Evolutionary conservation across 2,329 filamentous ascomycete species (phyloP).

Genomic region (Microdochium nivale): DNA sequence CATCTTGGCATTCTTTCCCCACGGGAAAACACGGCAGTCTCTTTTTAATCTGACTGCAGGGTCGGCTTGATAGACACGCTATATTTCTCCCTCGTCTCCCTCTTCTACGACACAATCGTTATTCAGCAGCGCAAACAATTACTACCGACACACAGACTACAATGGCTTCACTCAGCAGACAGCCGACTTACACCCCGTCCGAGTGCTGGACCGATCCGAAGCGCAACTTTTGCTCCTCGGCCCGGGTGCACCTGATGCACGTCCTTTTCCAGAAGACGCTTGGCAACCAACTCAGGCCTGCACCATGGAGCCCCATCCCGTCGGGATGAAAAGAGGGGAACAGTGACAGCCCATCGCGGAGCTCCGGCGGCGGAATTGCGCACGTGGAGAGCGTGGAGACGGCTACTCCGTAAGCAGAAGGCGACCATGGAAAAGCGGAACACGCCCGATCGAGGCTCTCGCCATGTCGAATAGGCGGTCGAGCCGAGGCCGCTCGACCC

Average conservation of each 20-base stretch:
- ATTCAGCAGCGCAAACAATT: too few relatives aligned
- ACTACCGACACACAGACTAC: too few relatives aligned
- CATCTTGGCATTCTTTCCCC: too few relatives aligned
- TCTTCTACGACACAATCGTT: too few relatives aligned
- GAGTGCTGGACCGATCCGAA: slow-evolving; percentile 11
- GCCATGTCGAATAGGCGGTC: too few relatives aligned
- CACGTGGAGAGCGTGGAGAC: background rate
- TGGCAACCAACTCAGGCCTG: slow-evolving; percentile 7
- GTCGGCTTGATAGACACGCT: too few relatives aligned
- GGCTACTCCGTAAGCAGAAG: background rate
- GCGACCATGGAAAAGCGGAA: background rate
- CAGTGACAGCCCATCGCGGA: background rate
- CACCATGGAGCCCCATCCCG: slow-evolving; percentile 4
- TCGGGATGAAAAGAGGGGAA: background rate
- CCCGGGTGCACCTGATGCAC: slow-evolving; percentile 17
- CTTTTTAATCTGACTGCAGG: too few relatives aligned
- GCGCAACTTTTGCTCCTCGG: slow-evolving; percentile 13
- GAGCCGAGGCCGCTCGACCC: too few relatives aligned
- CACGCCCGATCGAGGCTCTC: background rate
- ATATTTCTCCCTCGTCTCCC: too few relatives aligned
- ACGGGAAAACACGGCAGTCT: too few relatives aligned
- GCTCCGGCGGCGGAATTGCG: too few relatives aligned
- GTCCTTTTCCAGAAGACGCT: slow-evolving; percentile 15
- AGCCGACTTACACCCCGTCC: background rate
- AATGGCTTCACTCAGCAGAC: background rate